Conservation (phyloP, 192 early-diverging fungal species). For the Chytriomyces sp. region DNA sequence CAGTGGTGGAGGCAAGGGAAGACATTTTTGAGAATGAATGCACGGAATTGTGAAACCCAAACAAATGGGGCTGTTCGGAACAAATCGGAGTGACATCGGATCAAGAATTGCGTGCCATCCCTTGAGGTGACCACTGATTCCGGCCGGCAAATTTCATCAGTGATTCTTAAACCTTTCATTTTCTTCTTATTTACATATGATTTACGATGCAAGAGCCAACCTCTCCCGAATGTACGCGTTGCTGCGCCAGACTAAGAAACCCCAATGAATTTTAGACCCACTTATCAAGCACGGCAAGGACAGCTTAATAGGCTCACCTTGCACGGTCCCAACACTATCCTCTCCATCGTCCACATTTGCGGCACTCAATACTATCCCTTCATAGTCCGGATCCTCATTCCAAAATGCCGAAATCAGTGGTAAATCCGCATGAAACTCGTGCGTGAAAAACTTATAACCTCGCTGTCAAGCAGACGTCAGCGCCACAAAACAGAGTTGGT, state of each 20-base stretch:
- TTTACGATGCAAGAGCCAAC: too few species aligned
- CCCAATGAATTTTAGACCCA: too few species aligned
- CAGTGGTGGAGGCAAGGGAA: too few species aligned
- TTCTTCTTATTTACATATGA: too few species aligned
- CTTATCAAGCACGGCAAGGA: too few species aligned
- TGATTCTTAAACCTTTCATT: background rate
- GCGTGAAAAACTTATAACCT: background rate
- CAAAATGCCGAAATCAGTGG: background rate
- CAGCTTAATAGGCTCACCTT: background rate
- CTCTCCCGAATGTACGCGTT: background rate
- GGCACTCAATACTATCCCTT: conserved; percentile 10
- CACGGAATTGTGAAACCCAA: too few species aligned
- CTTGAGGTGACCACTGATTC: too few species aligned
- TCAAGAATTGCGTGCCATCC: too few species aligned
- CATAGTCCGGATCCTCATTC: background rate
- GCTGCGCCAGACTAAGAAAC: conserved; percentile 8
- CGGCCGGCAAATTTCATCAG: too few species aligned
- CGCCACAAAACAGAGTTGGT: background rate
- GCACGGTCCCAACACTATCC: background rate
- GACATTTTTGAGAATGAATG: too few species aligned
- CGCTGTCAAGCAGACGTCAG: background rate
- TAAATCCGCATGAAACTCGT: background rate
- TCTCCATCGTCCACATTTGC: background rate
- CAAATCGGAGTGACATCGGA: too few species aligned
- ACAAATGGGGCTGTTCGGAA: too few species aligned